Evolutionary conservation across 2,329 filamentous ascomycete species (phyloP), one percentile per base, ranked within the genome.

Genomic region (Camillea tinctor): DNA sequence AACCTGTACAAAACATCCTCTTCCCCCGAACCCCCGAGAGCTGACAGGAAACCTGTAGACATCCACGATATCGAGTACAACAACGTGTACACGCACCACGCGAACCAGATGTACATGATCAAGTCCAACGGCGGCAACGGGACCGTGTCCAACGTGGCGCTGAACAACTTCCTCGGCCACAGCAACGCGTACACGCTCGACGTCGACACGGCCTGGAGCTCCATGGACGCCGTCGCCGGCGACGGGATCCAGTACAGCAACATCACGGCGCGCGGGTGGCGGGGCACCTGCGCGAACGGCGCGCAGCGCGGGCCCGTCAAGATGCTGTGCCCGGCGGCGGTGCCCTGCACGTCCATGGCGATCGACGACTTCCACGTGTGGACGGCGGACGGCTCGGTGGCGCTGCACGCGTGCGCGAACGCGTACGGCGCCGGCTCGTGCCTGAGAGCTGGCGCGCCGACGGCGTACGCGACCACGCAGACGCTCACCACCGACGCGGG

Each of bases 71-170:
- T 87, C 60, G 70, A 74, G 24, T 87, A 86, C 74, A 74, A 76
- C 65, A 84, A 86, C 68, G 69, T 87, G 62, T 87, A 87, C 74
- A 86, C 84, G 26, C 80, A 77, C 73, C 75, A 77, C n/a, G 81
- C 80, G 9, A 87, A 87, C 76, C 82, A 87, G 68, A 86, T 87
- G 84, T 80, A 81, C 72, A 84, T 85, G 82, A 80, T 87, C 75
- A 88, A 87, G 72, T 81, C 79, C 56, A 83, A 85, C 66, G 85
- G 85, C 50, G 85, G 85, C 44, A 77, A 70, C 59, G 85, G 84
- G 21, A 77, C 73, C 2, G 79, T 87, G 4, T 76, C 76, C 50
- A 79, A 86, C 64, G 74, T 78, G 15, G 66, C 78, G 1, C 77
- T 87, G 49, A 79, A 83, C 66, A 85, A 86, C 73, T 88, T 87